These are phyloP conservation scores for Dovyalis caffra DNA, from an alignment of 345 rosid genomes.

Conservation along the genomic window DNA sequence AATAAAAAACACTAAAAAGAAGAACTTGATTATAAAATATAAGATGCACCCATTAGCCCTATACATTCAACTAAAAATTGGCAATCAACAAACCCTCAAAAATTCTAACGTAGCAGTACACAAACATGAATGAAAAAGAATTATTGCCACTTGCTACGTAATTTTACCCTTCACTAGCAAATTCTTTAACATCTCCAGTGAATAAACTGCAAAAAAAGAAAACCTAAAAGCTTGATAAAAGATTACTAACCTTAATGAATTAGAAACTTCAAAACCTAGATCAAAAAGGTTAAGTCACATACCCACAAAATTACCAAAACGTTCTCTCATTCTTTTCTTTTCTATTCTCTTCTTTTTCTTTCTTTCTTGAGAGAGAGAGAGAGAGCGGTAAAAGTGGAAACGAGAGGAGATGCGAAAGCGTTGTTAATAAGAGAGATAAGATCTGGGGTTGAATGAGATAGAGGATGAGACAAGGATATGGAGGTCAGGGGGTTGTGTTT, in stretches of 20 bases:
- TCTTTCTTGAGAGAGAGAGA: not conserved
- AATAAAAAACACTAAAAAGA: not conserved
- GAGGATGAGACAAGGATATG: not conserved
- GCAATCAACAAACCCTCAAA: not conserved
- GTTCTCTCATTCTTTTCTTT: not conserved
- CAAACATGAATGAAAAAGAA: not conserved
- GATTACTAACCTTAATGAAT: not conserved
- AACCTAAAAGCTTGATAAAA: not conserved
- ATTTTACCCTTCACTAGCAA: too few relatives aligned
- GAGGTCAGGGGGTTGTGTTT: not conserved
- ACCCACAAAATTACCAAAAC: not conserved
- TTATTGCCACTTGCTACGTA: not conserved
- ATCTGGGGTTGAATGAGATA: not conserved
- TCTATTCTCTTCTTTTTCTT: not conserved
- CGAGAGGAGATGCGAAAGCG: not conserved
- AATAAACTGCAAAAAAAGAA: too few relatives aligned
- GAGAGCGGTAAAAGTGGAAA: not conserved
- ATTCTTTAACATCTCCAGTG: too few relatives aligned
- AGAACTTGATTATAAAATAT: not conserved
- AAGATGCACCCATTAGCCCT: not conserved
- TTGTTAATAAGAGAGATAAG: not conserved
- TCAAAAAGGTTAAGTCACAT: not conserved
- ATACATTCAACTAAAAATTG: not conserved
- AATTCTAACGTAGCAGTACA: not conserved
- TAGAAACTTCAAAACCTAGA: not conserved